These are phyloP conservation scores for Kodamaea ohmeri DNA, from an alignment of 1,139 yeast species.

Conservation along the genomic window DNA sequence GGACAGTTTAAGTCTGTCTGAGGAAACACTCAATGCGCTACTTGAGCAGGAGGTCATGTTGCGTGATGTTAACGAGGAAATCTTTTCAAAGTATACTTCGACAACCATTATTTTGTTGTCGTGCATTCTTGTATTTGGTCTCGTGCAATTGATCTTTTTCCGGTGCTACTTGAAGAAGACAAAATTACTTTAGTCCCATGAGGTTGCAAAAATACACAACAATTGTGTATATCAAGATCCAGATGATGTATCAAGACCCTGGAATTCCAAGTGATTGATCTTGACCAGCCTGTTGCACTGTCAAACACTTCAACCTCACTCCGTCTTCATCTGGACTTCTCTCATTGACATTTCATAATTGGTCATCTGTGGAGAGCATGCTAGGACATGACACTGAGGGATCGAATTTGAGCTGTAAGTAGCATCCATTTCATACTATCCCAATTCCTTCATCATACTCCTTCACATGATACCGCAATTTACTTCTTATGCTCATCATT, in stretches of 20 bases:
- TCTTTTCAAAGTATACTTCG: conserved; percentile 34
- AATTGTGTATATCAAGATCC: too few species aligned
- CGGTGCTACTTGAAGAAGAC: conserved; percentile 28
- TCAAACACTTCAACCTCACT: too few species aligned
- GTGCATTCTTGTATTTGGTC: conserved; percentile 30
- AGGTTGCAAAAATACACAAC: too few species aligned
- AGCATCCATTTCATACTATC: too few species aligned
- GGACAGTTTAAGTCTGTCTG: conserved; percentile 30
- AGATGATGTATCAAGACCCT: too few species aligned
- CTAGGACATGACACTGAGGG: too few species aligned
- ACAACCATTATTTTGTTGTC: conserved; percentile 27
- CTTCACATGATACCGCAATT: neutral
- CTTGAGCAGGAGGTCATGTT: conserved; percentile 35
- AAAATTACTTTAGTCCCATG: conserved; percentile 22
- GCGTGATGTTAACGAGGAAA: conserved; percentile 41
- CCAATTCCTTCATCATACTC: neutral
- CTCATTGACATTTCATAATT: too few species aligned
- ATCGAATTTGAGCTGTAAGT: too few species aligned
- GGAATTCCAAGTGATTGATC: too few species aligned
- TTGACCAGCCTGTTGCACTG: too few species aligned
- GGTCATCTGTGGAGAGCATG: too few species aligned
- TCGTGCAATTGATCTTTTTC: conserved; percentile 30
- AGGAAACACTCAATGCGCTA: conserved; percentile 27
- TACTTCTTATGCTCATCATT: neutral
- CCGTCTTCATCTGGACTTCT: too few species aligned